Base-by-base conservation (phyloP, 2,329 filamentous ascomycete species). In the Botrytis paeoniae region DNA sequence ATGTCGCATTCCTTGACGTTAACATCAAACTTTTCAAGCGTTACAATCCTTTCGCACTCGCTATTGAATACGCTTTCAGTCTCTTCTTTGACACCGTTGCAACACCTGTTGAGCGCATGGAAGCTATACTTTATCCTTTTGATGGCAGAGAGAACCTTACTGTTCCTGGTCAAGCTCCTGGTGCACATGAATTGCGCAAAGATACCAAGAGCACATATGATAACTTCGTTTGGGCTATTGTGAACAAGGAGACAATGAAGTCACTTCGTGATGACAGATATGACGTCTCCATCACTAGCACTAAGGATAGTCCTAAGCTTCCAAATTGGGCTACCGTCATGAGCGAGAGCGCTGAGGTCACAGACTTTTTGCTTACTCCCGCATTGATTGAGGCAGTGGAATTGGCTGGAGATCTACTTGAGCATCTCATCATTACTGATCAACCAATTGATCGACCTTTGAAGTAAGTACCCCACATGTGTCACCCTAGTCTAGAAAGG, bases 271-370 rank as follows among this genome's bases (percentile, higher is more conserved):
- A 97, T 65, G 94, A 97, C 76, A 93, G 96, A 78, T 99, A 98
- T 84, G 96, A 99, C 82, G 86, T 98, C 71, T 97, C 93, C 70
- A 88, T 99, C 78, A 98, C 96, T 60, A 90, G 91, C 76, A 98
- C 95, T 81, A 97, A 97, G 87, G 96, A 99, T 80, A 89, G 95
- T 83, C 81, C 92, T 72, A 98, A 97, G 86, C 89, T 99, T 48
- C 95, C 96, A 48, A 84, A 87, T 76, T 99, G 95, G 95, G 86
- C 92, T 72, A 97, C 94, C 20, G 89, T 98, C 80, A 98, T 99
- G 96, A 97, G 91, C 80, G 96, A 99, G 86, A 97, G 91, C 83
- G 94, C 95, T 73, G 96, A 98, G 84, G 91, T 99, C 78, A 98
- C 95, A 20, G 93, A 98, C 63, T 86, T 89, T 10, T 85, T 99